Evolutionary conservation across 768 basidiomycete genomes (phyloP).

Genomic region (Boletus vermiculosoides): DNA sequence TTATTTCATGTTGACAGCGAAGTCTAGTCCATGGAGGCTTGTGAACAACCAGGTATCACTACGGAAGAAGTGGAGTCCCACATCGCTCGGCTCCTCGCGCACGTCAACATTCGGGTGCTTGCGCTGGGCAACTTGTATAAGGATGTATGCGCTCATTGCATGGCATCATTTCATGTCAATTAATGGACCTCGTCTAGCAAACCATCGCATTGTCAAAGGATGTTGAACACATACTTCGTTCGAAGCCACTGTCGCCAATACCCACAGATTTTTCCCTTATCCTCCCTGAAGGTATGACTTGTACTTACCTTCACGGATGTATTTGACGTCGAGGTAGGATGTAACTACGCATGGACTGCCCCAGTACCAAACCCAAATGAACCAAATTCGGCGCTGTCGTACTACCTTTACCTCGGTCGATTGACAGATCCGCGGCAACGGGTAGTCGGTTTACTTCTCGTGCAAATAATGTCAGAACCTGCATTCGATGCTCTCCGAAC

Average conservation of each 20-base stretch:
- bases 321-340: slow-evolving; percentile 45
- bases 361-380: slow-evolving; percentile 81
- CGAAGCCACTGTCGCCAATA: slow-evolving; percentile 42
- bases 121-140: slow-evolving; percentile 83
- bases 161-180: neutral
- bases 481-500: slow-evolving; percentile 90
- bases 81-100: slow-evolving; percentile 54
- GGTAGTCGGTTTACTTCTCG: slow-evolving; percentile 67
- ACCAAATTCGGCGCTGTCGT: slow-evolving; percentile 82
- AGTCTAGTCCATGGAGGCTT: neutral
- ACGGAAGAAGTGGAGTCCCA: slow-evolving; percentile 68
- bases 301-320: neutral
- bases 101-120: slow-evolving; percentile 68
- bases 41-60: slow-evolving; percentile 55
- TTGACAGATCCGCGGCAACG: slow-evolving; percentile 61
- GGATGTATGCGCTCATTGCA: slow-evolving; percentile 51
- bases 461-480: slow-evolving; percentile 87
- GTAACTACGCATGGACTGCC: slow-evolving; percentile 63
- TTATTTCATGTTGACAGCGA: neutral
- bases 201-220: slow-evolving; percentile 70
- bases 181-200: slow-evolving; percentile 48
- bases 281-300: slow-evolving; percentile 61
- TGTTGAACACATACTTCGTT: slow-evolving; percentile 62
- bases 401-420: slow-evolving; percentile 80
- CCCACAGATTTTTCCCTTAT: slow-evolving; percentile 54